A percentile compares a stretch with the other conserved stretches of the same genome.
phyloP scores from a whole-genome alignment of 306 rosid genomes.

The Crotalaria pallida region DNA sequence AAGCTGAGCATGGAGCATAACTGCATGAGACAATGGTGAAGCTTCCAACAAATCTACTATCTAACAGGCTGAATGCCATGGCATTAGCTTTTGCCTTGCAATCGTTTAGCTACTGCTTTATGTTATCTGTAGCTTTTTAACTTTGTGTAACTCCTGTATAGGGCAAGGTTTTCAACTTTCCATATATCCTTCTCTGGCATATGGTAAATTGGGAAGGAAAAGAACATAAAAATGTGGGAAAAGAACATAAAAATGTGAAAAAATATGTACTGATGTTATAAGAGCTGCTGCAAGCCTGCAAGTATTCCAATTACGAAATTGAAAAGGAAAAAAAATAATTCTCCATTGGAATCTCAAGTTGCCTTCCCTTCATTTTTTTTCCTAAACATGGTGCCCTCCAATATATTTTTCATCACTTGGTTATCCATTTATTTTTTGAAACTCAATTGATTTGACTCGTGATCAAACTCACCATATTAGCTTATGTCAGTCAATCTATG shows the following conservation, averaged over 20 bases:
- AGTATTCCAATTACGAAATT: conserved; percentile 16
- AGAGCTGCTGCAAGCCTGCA: conserved; percentile 14
- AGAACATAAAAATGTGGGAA: too few species aligned
- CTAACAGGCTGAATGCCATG: conserved; percentile 33
- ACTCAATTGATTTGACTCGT: too few species aligned
- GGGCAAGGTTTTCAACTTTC: conserved; percentile 46
- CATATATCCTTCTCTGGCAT: background rate
- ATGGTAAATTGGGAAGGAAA: conserved; percentile 22
- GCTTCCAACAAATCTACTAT: conserved; percentile 34
- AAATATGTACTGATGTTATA: conserved; percentile 23
- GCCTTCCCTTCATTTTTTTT: background rate
- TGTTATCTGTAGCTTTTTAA: conserved; percentile 29
- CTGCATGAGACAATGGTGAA: conserved; percentile 32
- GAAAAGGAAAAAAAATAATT: background rate
- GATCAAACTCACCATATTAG: too few species aligned
- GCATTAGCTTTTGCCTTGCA: conserved; percentile 9
- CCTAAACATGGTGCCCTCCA: too few species aligned
- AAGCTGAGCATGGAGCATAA: conserved; percentile 29
- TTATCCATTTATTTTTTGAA: too few species aligned
- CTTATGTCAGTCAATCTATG: too few species aligned
- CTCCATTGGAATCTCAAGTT: background rate
- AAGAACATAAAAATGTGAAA: conserved; percentile 13
- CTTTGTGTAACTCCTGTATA: conserved; percentile 49
- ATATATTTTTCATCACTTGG: too few species aligned
- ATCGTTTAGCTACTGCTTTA: conserved; percentile 25